These are phyloP conservation scores for Rhodotorula sp. DNA, from an alignment of 1,284 basidiomycete genomes.

Conservation along the genomic window DNA sequence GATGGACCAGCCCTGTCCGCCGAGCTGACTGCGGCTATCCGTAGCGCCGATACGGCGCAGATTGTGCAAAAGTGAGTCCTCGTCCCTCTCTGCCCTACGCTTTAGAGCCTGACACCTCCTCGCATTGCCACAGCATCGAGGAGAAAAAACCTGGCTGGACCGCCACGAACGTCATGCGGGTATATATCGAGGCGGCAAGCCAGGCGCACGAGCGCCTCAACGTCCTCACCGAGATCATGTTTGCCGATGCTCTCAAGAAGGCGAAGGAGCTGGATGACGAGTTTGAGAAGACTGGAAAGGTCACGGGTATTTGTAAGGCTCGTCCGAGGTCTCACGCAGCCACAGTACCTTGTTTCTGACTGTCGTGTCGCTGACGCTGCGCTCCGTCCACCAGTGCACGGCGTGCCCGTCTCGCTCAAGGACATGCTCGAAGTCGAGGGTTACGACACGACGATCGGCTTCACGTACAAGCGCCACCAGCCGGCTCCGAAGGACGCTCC, in stretches of 20 bases:
- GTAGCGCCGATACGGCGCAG: too few species aligned
- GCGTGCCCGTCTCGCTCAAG: slow-evolving; percentile 76
- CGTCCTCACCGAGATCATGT: slow-evolving; percentile 75
- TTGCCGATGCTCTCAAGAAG: slow-evolving; percentile 61
- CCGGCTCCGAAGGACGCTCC: slow-evolving; percentile 58
- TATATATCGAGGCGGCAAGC: slow-evolving; percentile 66
- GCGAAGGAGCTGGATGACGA: slow-evolving; percentile 66
- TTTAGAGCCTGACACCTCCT: neutral
- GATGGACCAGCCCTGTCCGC: too few species aligned
- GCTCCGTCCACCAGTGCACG: slow-evolving; percentile 57
- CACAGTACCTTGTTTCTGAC: neutral
- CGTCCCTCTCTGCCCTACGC: too few species aligned
- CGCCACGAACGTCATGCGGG: slow-evolving; percentile 66
- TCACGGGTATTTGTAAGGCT: slow-evolving; percentile 58
- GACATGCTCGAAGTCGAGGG: slow-evolving; percentile 65
- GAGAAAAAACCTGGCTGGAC: slow-evolving; percentile 61
- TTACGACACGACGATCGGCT: slow-evolving; percentile 69
- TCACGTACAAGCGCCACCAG: slow-evolving; percentile 64
- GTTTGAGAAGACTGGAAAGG: slow-evolving; percentile 59
- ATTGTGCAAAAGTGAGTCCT: too few species aligned
- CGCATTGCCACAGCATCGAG: slow-evolving; percentile 10
- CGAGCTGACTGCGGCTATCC: too few species aligned
- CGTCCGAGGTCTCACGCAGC: neutral
- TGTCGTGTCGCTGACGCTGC: neutral
- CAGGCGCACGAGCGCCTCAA: slow-evolving; percentile 67